Base-by-base conservation (phyloP, 805 yeast species). In the Ogataea salicorniae region DNA sequence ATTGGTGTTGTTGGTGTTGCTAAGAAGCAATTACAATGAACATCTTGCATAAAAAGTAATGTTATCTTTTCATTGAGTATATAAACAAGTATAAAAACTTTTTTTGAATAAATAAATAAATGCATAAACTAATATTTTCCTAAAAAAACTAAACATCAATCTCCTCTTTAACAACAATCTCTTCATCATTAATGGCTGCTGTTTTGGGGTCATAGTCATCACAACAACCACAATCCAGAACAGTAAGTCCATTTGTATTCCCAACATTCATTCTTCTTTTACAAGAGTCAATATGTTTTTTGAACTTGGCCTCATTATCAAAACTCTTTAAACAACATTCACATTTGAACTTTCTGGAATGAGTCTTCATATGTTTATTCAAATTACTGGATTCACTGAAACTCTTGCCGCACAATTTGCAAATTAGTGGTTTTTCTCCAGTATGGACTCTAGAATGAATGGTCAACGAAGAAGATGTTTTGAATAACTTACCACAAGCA, bases 341-440 rank as follows among this genome's bases (percentile, higher is more conserved):
- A 60, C 88, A 83, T 48, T 69, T 71, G 60, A 63, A 79, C 42
- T 66, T 59, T 49, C 82, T 75, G 38, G 70, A 68, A 63, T 92
- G 99, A 1, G 82, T 84, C 60, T 78, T 84, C 81, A 88, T 76
- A 64, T 92, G 99, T 59, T 92, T 92, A 18, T 87, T 83, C 56
- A 92, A 71, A 63, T 92, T 94, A 16, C 95, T 84, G 42, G 92
- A 82, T 64, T 94, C 98, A 50, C 92, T 84, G 61, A 92, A 92
- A 46, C 87, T 67, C 63, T 87, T 90, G 16, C 80, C 83, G 63
- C 99, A 92, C 67, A 78, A 77, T 52, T 81, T 83, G 66, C 98
- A 92, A 34, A 66, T 70, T 54, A 92, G 70, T 3, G 97, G 97
- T 64, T 85, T 88, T 50, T 85, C 92, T 2, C 97, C 97, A 0